Evolutionary conservation across 192 early-diverging fungal genomes (phyloP), one percentile per base, ranked within the genome.

Genomic region (Umbelopsis sp.): DNA sequence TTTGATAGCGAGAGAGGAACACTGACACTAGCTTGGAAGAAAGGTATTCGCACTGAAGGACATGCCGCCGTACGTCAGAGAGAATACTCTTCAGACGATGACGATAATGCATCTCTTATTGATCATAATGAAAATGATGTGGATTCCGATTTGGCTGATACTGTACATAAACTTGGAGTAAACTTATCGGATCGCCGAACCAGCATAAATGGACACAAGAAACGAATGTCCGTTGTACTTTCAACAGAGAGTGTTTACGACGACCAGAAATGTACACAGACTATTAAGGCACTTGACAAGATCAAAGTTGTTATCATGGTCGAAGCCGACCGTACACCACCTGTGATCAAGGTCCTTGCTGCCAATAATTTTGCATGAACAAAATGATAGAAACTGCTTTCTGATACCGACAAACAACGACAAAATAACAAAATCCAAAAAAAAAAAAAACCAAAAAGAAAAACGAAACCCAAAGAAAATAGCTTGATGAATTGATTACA

Each of bases 301-400:
- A 51, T 88, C 17, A 45, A 76, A 22, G 82, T 88, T 3, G 66
- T 85, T 68, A 74, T 88, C 31, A 83, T 78, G 12, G 76, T 81
- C 2, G 80, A 88, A 67, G 83, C 75, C 17, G 80, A 80, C 0
- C 71, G 80, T 21, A 84, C 84, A 5, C 86, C 84, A 3, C 84
- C 86, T 49, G 79, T 84, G 36, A 85, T 88, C 70, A 84, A 85
- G 53, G 70, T 88, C 32, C 66, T 84, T 32, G 84, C 84, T n/a
- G 78, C 81, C 32, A 88, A 88, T 59, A 84, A 83, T 53, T 86
- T 67, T 50, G 71, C 71, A 34, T 69, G 70, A 68, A 34, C 21
- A 22, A 10, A 0, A 21, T 24, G 22, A 51, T 11, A 24, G 14
- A 25, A 21, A 22, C n/a, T 52, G 22, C 21, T 24, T 52, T 3